These are phyloP conservation scores for Hypsizygus ulmarius DNA, from an alignment of 1,284 basidiomycete genomes.

Conservation along the genomic window DNA sequence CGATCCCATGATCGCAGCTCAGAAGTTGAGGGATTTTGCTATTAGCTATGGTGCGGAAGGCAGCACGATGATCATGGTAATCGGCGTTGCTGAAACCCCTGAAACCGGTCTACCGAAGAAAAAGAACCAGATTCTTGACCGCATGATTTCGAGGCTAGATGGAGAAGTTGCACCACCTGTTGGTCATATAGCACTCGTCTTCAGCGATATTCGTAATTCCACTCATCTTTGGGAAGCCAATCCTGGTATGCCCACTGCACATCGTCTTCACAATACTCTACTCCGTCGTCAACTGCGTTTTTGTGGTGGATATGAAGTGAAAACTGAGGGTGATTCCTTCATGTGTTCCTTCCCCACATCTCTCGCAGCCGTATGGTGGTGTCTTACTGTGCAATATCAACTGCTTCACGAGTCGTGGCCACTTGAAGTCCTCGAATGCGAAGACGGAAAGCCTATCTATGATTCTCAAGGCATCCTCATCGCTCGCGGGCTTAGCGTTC, in stretches of 20 bases:
- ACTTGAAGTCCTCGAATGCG: conserved; percentile 88
- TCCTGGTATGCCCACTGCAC: conserved; percentile 93
- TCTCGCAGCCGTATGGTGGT: conserved; percentile 89
- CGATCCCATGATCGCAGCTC: conserved; percentile 96
- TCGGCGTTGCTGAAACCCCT: conserved; percentile 67
- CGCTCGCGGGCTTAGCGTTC: conserved; percentile 87
- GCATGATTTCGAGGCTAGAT: conserved; percentile 60
- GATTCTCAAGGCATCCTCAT: conserved; percentile 74
- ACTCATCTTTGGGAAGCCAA: conserved; percentile 98
- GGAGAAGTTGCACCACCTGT: conserved; percentile 85
- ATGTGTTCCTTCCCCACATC: conserved; percentile 97
- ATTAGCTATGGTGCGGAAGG: conserved; percentile 96
- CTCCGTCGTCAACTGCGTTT: conserved; percentile 85
- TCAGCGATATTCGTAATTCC: conserved; percentile 98
- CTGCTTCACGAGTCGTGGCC: conserved; percentile 92
- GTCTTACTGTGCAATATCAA: conserved; percentile 84
- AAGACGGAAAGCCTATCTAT: conserved; percentile 84
- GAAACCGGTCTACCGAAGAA: conserved; percentile 30
- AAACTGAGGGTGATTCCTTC: conserved; percentile 99
- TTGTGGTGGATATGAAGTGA: conserved; percentile 98
- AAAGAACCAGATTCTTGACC: conserved; percentile 52
- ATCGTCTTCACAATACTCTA: conserved; percentile 88
- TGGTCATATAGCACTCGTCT: conserved; percentile 92
- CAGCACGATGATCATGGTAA: conserved; percentile 98
- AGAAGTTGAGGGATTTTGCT: conserved; percentile 95